Evolutionary conservation across 768 basidiomycete species (phyloP), one percentile per base, ranked within the genome.

Genomic region (Baorangia bicolor): DNA sequence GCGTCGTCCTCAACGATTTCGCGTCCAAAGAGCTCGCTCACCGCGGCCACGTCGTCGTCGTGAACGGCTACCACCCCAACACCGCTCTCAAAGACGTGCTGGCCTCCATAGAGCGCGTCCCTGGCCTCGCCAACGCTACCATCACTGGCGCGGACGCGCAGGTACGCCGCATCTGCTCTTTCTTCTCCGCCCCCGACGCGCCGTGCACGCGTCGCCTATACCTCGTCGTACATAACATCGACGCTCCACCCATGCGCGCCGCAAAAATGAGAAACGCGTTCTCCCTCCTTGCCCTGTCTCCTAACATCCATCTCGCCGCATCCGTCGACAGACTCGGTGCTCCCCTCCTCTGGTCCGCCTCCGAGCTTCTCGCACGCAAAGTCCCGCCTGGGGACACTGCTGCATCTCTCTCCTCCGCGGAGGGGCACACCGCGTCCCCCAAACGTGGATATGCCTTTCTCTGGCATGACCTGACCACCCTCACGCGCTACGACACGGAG

Each of bases 381-480:
- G 39, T 55, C 28, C 33, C 54, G 3, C 43, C 56, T 1, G 30
- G 21, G 3, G 54, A 69, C 30, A 5, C 35, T 18, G 13, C 25
- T 18, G 23, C 37, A 2, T 46, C 51, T n/a, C 16, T 11, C n/a
- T 38, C 48, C 35, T 40, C 49, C 0, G 12, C 9, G 11, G 60
- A 62, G 28, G 54, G 14, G 2, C 49, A 49, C 11, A 14, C 48
- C 8, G 2, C 44, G 42, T 52, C 68, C 9, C 70, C 48, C 54
- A 71, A 43, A 34, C 78, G 78, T 33, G 87, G 87, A 10, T 88
- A 83, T 67, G 73, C 83, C 1, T 93, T 91, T 85, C 74, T 94
- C 16, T 92, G 92, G 85, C 92, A 98, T 72, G 92, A 96, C 71
- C 71, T 93, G 23, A 92, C 94, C 4, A 97, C 96, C 2, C 87